Evolutionary conservation across 257 asterid species (phyloP).

Genomic region (Solanum pinnatisectum): DNA sequence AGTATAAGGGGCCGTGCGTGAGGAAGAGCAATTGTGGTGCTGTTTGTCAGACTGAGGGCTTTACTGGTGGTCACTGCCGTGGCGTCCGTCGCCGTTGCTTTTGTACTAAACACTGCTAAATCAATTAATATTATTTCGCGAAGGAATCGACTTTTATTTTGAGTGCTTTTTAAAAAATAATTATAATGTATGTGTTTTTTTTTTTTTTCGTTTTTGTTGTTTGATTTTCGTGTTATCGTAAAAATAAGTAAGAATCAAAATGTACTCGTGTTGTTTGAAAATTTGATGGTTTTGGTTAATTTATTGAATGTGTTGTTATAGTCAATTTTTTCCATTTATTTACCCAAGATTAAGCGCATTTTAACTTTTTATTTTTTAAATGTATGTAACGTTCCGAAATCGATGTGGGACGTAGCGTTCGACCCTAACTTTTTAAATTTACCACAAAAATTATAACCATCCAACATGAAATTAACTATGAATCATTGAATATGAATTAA

Average conservation of each 20-base stretch:
- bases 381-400: not conserved
- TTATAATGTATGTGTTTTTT: not conserved
- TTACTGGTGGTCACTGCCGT: not conserved
- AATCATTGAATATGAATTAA: not conserved
- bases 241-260: not conserved
- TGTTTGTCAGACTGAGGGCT: slow-evolving; percentile 5
- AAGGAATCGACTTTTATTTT: not conserved
- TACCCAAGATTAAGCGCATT: not conserved
- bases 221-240: not conserved
- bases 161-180: not conserved
- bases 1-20: not conserved
- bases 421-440: not conserved
- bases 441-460: too few species aligned
- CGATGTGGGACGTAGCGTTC: not conserved
- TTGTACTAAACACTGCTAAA: not conserved
- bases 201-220: not conserved
- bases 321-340: not conserved
- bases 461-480: too few species aligned
- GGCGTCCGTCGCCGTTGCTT: not conserved
- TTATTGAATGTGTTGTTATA: not conserved
- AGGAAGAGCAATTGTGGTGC: slow-evolving; percentile 1
- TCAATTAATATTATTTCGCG: not conserved
- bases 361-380: not conserved
- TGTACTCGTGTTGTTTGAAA: not conserved
- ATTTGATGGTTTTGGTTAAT: not conserved